Percentiles rank a stretch among this genome's conserved stretches.
These are phyloP conservation scores for Eragrostis curvula DNA, from an alignment of 176 grass and related monocot species.

Conservation along the genomic window DNA sequence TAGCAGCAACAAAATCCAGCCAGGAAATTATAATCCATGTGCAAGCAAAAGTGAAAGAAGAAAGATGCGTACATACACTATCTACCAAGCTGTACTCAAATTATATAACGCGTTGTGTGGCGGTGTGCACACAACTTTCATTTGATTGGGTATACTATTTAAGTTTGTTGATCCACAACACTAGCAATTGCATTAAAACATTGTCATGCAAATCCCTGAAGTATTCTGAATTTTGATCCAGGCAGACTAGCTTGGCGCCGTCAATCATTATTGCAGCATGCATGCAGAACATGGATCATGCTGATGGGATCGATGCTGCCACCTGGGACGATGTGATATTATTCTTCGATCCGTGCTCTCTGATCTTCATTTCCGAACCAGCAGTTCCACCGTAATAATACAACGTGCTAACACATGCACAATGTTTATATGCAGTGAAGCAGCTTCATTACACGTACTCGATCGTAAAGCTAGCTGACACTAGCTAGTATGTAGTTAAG, in stretches of 20 bases:
- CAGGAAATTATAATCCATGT: conserved; percentile 1
- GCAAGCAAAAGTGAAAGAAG: not conserved
- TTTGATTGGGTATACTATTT: too few species aligned
- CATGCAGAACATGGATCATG: conserved; percentile 14
- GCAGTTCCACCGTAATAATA: too few species aligned
- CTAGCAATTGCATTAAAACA: too few species aligned
- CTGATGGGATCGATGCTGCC: conserved; percentile 2
- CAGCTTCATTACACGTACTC: not conserved
- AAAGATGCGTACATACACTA: not conserved
- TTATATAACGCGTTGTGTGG: too few species aligned
- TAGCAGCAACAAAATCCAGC: not conserved
- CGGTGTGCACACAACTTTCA: too few species aligned
- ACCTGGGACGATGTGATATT: conserved; percentile 17
- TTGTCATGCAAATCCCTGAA: too few species aligned
- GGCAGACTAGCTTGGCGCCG: too few species aligned
- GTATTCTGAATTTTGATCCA: too few species aligned
- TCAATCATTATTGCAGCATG: conserved; percentile 33
- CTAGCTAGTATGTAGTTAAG: too few species aligned
- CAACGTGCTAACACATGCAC: too few species aligned
- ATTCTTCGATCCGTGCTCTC: not conserved
- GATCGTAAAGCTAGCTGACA: too few species aligned
- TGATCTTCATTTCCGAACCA: not conserved
- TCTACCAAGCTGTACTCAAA: not conserved
- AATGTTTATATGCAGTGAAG: not conserved
- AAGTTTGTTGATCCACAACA: too few species aligned